Conservation (phyloP, 2,329 filamentous ascomycete species). For the Penicillium frequentans region DNA sequence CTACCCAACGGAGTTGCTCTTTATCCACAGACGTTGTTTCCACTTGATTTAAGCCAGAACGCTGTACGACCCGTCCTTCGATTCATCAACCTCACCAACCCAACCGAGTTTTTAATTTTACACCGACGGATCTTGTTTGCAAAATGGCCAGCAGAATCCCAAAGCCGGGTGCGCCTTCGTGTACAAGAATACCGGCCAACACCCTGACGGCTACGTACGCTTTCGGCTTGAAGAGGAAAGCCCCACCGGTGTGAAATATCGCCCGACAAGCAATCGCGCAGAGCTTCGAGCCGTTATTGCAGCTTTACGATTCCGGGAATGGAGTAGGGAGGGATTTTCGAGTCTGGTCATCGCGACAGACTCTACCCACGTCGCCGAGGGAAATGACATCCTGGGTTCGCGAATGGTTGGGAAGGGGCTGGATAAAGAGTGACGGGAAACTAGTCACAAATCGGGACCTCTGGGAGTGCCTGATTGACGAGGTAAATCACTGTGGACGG, state of each 20-base stretch:
- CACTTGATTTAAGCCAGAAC: not conserved
- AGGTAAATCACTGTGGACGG: conserved; percentile 34
- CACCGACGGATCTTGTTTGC: not conserved
- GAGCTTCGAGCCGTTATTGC: conserved; percentile 57
- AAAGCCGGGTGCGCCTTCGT: not conserved
- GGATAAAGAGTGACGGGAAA: conserved; percentile 38
- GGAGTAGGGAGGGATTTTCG: conserved; percentile 45
- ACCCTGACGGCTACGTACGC: not conserved
- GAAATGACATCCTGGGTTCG: conserved; percentile 45
- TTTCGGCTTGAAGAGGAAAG: not conserved
- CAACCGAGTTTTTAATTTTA: not conserved
- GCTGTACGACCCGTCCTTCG: not conserved
- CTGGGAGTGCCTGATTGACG: conserved; percentile 51
- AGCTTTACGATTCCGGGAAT: conserved; percentile 48
- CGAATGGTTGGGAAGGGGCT: conserved; percentile 48
- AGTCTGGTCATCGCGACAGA: conserved; percentile 56
- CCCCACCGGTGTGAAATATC: not conserved
- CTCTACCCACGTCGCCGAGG: conserved; percentile 52
- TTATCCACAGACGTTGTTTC: not conserved
- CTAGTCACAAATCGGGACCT: conserved; percentile 54
- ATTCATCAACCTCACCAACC: not conserved
- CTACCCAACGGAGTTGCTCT: too few relatives aligned
- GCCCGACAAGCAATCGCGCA: conserved; percentile 55
- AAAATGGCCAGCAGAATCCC: not conserved
- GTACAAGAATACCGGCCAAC: not conserved